Conservation (phyloP, 305 asterid species). For the Galium porrigens region DNA sequence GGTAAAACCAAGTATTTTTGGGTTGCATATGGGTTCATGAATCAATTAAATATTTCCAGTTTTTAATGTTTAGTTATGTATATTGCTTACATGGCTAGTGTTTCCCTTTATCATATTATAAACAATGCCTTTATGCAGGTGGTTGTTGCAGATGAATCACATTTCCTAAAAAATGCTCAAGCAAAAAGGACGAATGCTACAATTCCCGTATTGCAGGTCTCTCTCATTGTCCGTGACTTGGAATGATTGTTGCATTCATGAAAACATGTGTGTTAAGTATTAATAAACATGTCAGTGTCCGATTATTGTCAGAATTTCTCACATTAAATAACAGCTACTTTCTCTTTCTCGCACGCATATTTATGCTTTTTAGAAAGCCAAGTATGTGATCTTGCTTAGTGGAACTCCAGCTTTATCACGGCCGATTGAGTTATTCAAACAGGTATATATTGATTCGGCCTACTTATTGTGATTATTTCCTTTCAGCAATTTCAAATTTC, state of each 20-base stretch:
- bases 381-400: conserved; percentile 66
- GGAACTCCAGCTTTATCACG: conserved; percentile 98
- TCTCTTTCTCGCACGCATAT: conserved; percentile 7
- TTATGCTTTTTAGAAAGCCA: conserved; percentile 55
- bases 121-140: conserved; percentile 40
- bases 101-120: conserved; percentile 12
- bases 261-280: neutral
- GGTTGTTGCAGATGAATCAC: conserved; percentile 96
- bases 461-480: neutral
- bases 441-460: conserved; percentile 29
- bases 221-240: conserved; percentile 15
- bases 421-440: conserved; percentile 85
- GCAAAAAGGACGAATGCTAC: conserved; percentile 83
- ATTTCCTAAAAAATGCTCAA: conserved; percentile 84
- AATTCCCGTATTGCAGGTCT: conserved; percentile 81
- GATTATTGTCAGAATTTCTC: neutral
- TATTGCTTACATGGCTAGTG: neutral
- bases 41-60: neutral
- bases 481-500: neutral
- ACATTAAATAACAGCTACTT: neutral
- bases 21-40: neutral
- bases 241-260: neutral
- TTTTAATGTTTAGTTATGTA: neutral
- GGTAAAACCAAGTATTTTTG: neutral
- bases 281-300: neutral